These are phyloP conservation scores for Botrytis medusae DNA, from an alignment of 2,329 filamentous ascomycete genomes.

Conservation along the genomic window DNA sequence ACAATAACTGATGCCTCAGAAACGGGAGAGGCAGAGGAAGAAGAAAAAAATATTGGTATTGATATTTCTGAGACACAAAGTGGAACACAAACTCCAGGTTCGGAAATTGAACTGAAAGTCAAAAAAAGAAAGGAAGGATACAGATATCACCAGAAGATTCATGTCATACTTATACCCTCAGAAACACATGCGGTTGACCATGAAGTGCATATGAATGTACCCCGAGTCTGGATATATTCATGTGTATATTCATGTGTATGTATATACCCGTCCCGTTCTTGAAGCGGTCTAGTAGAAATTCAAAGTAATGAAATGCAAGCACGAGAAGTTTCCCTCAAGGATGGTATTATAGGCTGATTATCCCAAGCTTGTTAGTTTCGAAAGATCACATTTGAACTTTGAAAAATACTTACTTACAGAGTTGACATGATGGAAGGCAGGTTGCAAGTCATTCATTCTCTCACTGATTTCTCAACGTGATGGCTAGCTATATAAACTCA, in stretches of 20 bases:
- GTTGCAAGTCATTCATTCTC: not conserved
- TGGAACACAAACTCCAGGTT: too few relatives aligned
- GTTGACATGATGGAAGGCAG: not conserved
- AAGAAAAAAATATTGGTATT: not conserved
- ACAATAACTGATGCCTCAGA: fast-evolving
- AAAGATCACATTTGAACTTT: too few relatives aligned
- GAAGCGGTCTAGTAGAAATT: not conserved
- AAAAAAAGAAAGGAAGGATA: not conserved
- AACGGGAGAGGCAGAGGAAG: not conserved
- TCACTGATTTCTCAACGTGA: not conserved
- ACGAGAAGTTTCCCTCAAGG: not conserved
- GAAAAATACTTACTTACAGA: too few relatives aligned
- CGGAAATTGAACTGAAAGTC: not conserved
- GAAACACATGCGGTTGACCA: too few relatives aligned
- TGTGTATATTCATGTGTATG: not conserved
- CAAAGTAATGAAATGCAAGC: not conserved
- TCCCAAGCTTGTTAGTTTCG: too few relatives aligned
- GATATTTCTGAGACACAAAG: not conserved
- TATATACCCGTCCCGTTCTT: not conserved
- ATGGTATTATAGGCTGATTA: not conserved
- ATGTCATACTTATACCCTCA: not conserved
- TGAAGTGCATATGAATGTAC: not conserved
- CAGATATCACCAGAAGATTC: not conserved
- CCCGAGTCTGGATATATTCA: not conserved
- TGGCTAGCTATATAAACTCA: not conserved